Evolutionary conservation across 306 rosid genomes (phyloP), one percentile per base, ranked within the genome.

Genomic region (Corylus avellana): DNA sequence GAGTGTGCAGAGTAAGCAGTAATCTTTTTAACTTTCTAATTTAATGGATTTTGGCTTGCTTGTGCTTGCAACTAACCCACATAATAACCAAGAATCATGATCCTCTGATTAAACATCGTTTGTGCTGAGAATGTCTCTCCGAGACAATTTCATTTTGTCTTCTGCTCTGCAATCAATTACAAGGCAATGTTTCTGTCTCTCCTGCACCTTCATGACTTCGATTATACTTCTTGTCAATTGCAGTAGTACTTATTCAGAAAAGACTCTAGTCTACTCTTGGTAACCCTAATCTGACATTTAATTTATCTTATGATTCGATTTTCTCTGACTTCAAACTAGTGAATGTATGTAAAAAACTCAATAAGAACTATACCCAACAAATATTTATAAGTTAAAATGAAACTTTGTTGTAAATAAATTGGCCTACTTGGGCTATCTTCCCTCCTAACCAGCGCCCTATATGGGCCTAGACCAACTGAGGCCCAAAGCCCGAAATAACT

Each of bases 1-100:
- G 99, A 96, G 80, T 96, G 98, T 77, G 99, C 99, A 29, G 99
- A 96, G 99, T 96, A 90, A 87, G 98, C 75, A 83, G 51, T 76
- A 16, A 7, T 63, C 75, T 62, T 37, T 64, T 48, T 79, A 27
- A 22, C 16, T 18, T 80, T 67, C 79, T 48, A 17, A 11, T 54
- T 68, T 50, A 22, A 69, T 14, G 25, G 22, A 49, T 10, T 83
- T 59, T 69, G 29, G n/a, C 67, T 62, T 75, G 75, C 4, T 49
- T 35, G 11, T 70, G 5, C 32, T 11, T 71, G 70, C 55, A 54
- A 35, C 72, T 18, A 42, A 39, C 14, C 27, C 27, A 4, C 50
- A 8, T 8, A 67, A 35, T 32, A 67, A 67, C 68, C 42, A 1
- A 22, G 18, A 61, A 27, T 27, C 68, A 11, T 12, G 39, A 61